Conservation (phyloP, 1,139 yeast species). For the Debaryomyces subglobosus region DNA sequence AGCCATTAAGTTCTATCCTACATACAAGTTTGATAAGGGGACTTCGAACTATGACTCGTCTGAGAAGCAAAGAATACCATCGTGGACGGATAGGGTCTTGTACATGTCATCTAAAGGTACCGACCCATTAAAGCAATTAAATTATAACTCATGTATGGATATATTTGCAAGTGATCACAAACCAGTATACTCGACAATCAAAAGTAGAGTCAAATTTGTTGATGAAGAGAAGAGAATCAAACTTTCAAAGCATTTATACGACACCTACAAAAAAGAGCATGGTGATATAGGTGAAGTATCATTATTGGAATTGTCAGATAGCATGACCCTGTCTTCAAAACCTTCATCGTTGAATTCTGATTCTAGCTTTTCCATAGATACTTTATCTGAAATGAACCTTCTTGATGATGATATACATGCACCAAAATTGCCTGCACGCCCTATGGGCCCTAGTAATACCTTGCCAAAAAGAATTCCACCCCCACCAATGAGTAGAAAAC, state of each 20-base stretch:
- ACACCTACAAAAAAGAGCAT: constrained; percentile 34
- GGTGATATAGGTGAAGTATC: constrained; percentile 23
- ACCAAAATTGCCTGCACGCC: constrained; percentile 24
- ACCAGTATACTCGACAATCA: constrained; percentile 82
- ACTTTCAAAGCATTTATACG: constrained; percentile 36
- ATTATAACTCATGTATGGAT: constrained; percentile 59
- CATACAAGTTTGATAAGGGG: constrained; percentile 92
- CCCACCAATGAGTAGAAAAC: constrained; percentile 35
- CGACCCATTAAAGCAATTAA: constrained; percentile 59
- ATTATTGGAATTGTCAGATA: constrained; percentile 23
- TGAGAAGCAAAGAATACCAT: constrained; percentile 90
- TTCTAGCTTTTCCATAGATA: constrained; percentile 27
- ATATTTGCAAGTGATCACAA: constrained; percentile 84
- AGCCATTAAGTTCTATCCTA: constrained; percentile 74
- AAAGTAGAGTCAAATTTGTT: constrained; percentile 63
- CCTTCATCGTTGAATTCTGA: constrained; percentile 16
- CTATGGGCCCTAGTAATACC: constrained; percentile 15
- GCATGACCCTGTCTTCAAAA: constrained; percentile 18
- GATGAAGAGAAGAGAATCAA: constrained; percentile 42
- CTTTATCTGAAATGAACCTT: constrained; percentile 42
- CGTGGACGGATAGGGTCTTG: constrained; percentile 94
- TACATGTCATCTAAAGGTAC: constrained; percentile 40
- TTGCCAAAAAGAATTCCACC: constrained; percentile 42
- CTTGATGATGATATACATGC: constrained; percentile 31
- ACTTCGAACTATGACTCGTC: constrained; percentile 83